These are phyloP conservation scores for Pseudocercospora musae DNA, from an alignment of 2,329 filamentous ascomycete species.

Conservation along the genomic window DNA sequence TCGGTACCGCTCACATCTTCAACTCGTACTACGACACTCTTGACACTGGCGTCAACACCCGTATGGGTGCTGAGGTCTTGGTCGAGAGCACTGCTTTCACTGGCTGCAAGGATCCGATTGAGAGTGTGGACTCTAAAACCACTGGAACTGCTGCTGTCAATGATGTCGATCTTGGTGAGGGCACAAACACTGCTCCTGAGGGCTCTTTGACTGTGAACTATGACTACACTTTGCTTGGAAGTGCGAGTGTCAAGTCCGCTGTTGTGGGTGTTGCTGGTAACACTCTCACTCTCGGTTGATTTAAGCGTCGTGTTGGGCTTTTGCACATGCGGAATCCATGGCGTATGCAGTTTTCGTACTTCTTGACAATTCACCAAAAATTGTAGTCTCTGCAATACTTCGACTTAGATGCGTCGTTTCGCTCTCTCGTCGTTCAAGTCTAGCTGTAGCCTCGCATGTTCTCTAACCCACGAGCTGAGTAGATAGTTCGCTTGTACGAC, in stretches of 20 bases:
- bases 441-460: neutral
- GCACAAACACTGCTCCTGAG: conserved; percentile 31
- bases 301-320: neutral
- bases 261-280: conserved; percentile 41
- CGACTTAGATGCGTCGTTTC: neutral
- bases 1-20: conserved; percentile 63
- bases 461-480: neutral
- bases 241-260: conserved; percentile 37
- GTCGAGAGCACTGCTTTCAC: conserved; percentile 43
- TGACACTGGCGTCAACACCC: conserved; percentile 42
- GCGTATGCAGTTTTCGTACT: neutral
- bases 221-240: conserved; percentile 34
- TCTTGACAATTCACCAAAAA: neutral
- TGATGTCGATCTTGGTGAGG: conserved; percentile 42
- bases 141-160: conserved; percentile 38
- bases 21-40: conserved; percentile 49
- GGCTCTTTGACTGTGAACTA: conserved; percentile 40
- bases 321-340: neutral
- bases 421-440: neutral
- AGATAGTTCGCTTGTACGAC: too few species aligned
- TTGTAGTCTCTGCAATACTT: neutral
- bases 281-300: conserved; percentile 35
- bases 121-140: conserved; percentile 32
- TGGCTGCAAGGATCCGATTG: conserved; percentile 35
- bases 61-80: conserved; percentile 43